phyloP scores from a whole-genome alignment of 2,329 filamentous ascomycete species.

The Aspergillus chevalieri region DNA sequence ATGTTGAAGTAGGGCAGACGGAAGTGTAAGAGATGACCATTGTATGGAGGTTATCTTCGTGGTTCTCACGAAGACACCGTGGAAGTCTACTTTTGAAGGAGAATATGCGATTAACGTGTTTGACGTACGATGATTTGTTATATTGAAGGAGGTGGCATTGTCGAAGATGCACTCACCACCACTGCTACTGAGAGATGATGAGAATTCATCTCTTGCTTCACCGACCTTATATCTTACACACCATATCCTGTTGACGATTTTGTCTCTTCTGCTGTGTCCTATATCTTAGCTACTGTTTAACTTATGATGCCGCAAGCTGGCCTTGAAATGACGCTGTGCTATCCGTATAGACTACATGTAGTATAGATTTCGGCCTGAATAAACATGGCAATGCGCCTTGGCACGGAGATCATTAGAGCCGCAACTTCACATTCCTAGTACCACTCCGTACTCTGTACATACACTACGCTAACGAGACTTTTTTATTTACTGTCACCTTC shows the following conservation, averaged over 20 bases:
- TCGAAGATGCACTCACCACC: not conserved
- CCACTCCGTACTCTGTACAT: no score
- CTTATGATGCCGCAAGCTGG: conserved; percentile 29
- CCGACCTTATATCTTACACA: conserved; percentile 13
- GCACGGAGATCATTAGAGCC: not conserved
- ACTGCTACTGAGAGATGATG: conserved; percentile 10
- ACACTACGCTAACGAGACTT: no score
- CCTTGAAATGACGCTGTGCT: conserved; percentile 8
- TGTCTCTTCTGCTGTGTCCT: conserved; percentile 32
- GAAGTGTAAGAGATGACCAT: conserved; percentile 6
- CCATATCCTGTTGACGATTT: conserved; percentile 19
- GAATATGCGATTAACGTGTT: not conserved
- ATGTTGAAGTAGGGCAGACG: conserved; percentile 10
- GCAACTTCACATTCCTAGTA: not conserved
- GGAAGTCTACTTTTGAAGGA: no score
- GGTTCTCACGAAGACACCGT: conserved; percentile 4
- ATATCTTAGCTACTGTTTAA: conserved; percentile 39
- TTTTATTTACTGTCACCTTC: no score
- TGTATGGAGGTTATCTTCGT: conserved; percentile 21
- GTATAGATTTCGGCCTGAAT: not conserved
- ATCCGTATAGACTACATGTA: not conserved
- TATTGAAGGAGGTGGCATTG: conserved; percentile 13
- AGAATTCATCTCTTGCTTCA: not conserved
- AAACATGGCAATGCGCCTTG: not conserved
- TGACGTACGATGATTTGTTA: conserved; percentile 1